Evolutionary conservation across 768 basidiomycete species (phyloP), one percentile per base, ranked within the genome.

Genomic region (Daedaleopsis nitida): DNA sequence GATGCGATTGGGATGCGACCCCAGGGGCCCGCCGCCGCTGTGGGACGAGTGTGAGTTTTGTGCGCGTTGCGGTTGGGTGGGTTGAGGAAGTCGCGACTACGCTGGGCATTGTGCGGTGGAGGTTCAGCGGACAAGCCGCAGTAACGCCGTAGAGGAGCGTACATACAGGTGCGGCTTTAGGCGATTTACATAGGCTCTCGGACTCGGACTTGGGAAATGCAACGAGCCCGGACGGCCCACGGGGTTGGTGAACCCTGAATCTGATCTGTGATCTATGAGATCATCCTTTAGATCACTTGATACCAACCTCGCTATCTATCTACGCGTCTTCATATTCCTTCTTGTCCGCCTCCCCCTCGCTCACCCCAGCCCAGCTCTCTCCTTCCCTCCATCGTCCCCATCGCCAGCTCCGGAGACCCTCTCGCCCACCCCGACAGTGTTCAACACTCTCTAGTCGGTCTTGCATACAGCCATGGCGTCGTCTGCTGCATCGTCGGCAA

Each of bases 101-200:
- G 27, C 7, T 32, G 49, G 52, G 42, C 24, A 59, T 54, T 45
- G 52, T 19, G 58, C 23, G 52, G 69, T 70, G 73, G 69, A 69
- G 66, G 65, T 72, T 70, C 39, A 67, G 72, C 72, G 73, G 70
- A 52, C 24, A 43, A 43, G 23, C 73, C 75, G 71, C 71, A 64
- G 65, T 76, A 77, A 68, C 66, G 59, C 75, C 75, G 76, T 63
- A 55, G 21, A 43, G 45, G 19, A 57, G 24, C 13, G 44, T 57
- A 52, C 38, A 56, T 57, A 52, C 38, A 56, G 43, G 55, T 62
- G 60, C 60, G 60, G 60, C 52, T 53, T 65, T 65, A 52, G 50
- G 23, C 32, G 27, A 32, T 32, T 32, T 7, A n/a, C n/a, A n/a
- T n/a, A 32, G 7, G 27, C 27, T 32, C 27, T 32, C 27, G 27